These are phyloP conservation scores for Xerocomellus amylosporus DNA, from an alignment of 768 basidiomycete species.

Conservation along the genomic window DNA sequence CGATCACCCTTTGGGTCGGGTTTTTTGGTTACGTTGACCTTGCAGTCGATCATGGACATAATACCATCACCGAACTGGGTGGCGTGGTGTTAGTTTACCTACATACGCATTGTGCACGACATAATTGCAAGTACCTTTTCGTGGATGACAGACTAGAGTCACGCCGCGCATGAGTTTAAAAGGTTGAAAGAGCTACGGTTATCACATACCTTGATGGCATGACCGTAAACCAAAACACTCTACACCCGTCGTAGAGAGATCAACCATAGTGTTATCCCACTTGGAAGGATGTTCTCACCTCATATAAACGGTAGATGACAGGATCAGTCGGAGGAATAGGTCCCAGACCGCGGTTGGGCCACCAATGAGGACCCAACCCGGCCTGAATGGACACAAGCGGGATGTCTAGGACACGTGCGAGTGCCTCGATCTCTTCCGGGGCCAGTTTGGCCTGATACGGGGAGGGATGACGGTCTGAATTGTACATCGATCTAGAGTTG, in stretches of 20 bases:
- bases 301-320: slow-evolving; percentile 77
- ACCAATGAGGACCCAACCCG: no score
- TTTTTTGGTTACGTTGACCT: slow-evolving; percentile 64
- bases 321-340: slow-evolving; percentile 76
- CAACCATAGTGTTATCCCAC: neutral
- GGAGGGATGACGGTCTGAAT: neutral
- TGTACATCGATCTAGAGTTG: neutral
- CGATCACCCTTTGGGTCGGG: slow-evolving; percentile 77
- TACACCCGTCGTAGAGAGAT: slow-evolving; percentile 21
- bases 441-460: slow-evolving; percentile 61
- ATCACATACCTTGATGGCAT: slow-evolving; percentile 66
- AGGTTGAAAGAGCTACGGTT: neutral
- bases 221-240: slow-evolving; percentile 75
- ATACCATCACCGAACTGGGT: slow-evolving; percentile 79
- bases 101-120: neutral
- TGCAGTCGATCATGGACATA: slow-evolving; percentile 88
- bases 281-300: slow-evolving; percentile 42
- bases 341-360: slow-evolving; percentile 66
- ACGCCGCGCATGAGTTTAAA: neutral
- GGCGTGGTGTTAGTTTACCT: neutral
- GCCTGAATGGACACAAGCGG: no score
- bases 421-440: slow-evolving; percentile 52
- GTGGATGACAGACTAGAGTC: slow-evolving; percentile 61
- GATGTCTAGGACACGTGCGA: slow-evolving; percentile 51
- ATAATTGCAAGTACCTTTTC: slow-evolving; percentile 53